A percentile compares a stretch with the other conserved stretches of the same genome.
phyloP scores from a whole-genome alignment of 108 stramenopile genomes.

The Schizochytrium sp. region DNA sequence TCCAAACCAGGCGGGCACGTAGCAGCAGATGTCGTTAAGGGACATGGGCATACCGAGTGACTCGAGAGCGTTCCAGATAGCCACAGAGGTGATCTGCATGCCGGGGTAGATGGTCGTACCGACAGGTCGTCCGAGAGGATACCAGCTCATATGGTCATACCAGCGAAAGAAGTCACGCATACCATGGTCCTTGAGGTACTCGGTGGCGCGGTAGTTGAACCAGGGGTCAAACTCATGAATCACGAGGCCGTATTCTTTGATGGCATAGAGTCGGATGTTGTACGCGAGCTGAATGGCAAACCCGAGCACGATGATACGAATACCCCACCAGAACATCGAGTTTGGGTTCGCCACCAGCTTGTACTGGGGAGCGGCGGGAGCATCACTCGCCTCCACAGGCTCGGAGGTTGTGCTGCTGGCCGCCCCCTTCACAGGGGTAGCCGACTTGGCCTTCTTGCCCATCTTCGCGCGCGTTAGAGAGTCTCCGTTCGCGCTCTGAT shows the following conservation, averaged over 20 bases:
- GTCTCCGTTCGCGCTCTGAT: too few relatives aligned
- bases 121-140: constrained; percentile 95
- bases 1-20: constrained; percentile 85
- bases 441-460: too few relatives aligned
- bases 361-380: neutral
- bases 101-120: constrained; percentile 99
- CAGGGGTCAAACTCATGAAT: constrained; percentile 95
- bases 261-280: constrained; percentile 86
- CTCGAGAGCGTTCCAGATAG: constrained; percentile 77
- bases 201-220: constrained; percentile 90
- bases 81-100: constrained; percentile 94
- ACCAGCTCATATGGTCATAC: constrained; percentile 94
- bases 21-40: constrained; percentile 82
- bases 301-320: neutral
- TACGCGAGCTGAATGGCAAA: constrained; percentile 79
- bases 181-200: constrained; percentile 77
- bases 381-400: neutral
- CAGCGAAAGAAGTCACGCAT: constrained; percentile 81
- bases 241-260: constrained; percentile 90
- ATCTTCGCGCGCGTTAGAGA: too few relatives aligned
- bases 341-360: neutral
- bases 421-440: too few relatives aligned
- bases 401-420: too few relatives aligned
- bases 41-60: constrained; percentile 72
- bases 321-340: constrained; percentile 12